Evolutionary conservation across 805 yeast species (phyloP).

Genomic region (Cyberlindnera xylosilytica): DNA sequence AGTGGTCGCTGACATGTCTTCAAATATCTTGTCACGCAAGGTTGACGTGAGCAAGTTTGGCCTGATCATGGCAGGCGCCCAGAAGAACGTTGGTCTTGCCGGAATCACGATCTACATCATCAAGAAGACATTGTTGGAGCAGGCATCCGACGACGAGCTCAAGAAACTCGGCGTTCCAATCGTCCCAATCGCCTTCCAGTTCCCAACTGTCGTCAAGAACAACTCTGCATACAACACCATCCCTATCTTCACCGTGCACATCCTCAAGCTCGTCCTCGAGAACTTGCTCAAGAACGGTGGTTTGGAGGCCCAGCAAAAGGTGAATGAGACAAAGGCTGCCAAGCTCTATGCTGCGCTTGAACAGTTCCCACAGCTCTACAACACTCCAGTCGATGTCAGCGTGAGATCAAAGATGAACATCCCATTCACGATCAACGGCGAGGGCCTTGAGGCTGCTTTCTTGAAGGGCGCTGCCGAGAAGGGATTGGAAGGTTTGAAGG

Average conservation of each 20-base stretch:
- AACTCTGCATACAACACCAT: slow-evolving; percentile 95
- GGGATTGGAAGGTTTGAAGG: slow-evolving; percentile 78
- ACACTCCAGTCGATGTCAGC: slow-evolving; percentile 57
- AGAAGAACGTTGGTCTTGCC: slow-evolving; percentile 95
- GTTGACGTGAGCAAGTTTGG: slow-evolving; percentile 85
- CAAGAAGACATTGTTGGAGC: slow-evolving; percentile 72
- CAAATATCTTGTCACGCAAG: slow-evolving; percentile 79
- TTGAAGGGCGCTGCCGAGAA: slow-evolving; percentile 58
- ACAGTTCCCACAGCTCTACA: slow-evolving; percentile 59
- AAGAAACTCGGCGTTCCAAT: slow-evolving; percentile 63
- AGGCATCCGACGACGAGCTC: slow-evolving; percentile 61
- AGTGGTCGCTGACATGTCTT: slow-evolving; percentile 92
- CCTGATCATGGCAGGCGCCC: slow-evolving; percentile 95
- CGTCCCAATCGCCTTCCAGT: slow-evolving; percentile 85
- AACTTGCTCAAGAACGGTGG: slow-evolving; percentile 71
- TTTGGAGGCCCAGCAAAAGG: slow-evolving; percentile 51
- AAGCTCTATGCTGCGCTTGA: slow-evolving; percentile 66
- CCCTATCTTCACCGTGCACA: slow-evolving; percentile 88
- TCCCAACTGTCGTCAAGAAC: slow-evolving; percentile 80
- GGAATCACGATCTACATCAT: slow-evolving; percentile 91
- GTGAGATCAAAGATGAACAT: slow-evolving; percentile 89
- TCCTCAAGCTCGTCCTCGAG: slow-evolving; percentile 74
- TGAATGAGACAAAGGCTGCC: slow-evolving; percentile 60
- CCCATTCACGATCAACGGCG: slow-evolving; percentile 73
- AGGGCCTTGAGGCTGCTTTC: slow-evolving; percentile 66